These are phyloP conservation scores for Saccharomyces uvarum DNA, from an alignment of 1,139 yeast genomes.

Conservation along the genomic window DNA sequence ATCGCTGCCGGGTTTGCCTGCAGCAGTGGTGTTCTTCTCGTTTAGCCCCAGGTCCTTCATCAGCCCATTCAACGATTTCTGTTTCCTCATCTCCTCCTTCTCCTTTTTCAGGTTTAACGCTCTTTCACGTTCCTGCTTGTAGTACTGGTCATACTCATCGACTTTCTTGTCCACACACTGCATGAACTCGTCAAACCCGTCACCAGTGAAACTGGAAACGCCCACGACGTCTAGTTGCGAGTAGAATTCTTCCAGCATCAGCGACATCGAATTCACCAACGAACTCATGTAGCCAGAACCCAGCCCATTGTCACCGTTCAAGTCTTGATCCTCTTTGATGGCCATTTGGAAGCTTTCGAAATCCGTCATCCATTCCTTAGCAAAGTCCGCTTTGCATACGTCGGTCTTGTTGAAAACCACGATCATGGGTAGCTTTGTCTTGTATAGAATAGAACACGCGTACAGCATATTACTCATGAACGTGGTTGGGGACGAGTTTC, in stretches of 20 bases:
- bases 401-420: constrained; percentile 95
- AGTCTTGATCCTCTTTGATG: constrained; percentile 51
- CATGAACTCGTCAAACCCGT: constrained; percentile 86
- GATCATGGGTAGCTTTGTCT: constrained; percentile 94
- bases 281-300: constrained; percentile 94
- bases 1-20: constrained; percentile 12
- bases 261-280: constrained; percentile 85
- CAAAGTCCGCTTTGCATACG: constrained; percentile 74
- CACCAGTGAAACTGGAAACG: constrained; percentile 87
- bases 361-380: constrained; percentile 96
- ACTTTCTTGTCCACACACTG: constrained; percentile 77
- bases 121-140: constrained; percentile 79
- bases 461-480: constrained; percentile 97
- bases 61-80: constrained; percentile 58
- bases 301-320: constrained; percentile 55
- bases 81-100: constrained; percentile 64
- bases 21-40: constrained; percentile 29
- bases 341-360: constrained; percentile 87
- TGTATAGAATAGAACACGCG: constrained; percentile 93
- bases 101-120: constrained; percentile 70
- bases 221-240: constrained; percentile 87
- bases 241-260: constrained; percentile 94
- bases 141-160: constrained; percentile 77
- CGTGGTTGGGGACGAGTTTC: constrained; percentile 89
- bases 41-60: constrained; percentile 78